phyloP scores from a whole-genome alignment of 2,329 filamentous ascomycete genomes.

The Emergomyces pasteurianus region DNA sequence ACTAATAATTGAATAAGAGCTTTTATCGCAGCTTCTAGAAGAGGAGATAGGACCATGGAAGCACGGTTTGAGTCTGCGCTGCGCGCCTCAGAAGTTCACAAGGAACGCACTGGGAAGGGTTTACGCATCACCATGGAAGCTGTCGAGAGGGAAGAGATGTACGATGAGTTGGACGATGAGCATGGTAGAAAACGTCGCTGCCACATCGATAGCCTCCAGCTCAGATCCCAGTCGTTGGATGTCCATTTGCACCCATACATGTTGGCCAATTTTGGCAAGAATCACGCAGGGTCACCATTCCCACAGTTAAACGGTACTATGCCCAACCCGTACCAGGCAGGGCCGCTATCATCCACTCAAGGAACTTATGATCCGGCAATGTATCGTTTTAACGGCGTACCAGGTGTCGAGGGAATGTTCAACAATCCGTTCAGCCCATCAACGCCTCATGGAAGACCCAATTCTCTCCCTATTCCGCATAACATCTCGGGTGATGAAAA shows the following conservation, averaged over 20 bases:
- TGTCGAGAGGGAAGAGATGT: constrained; percentile 87
- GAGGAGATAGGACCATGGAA: constrained; percentile 77
- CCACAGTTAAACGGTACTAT: not conserved
- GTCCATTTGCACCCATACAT: not conserved
- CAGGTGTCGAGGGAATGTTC: not conserved
- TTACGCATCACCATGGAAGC: constrained; percentile 76
- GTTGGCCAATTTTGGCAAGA: not conserved
- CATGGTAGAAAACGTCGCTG: constrained; percentile 25
- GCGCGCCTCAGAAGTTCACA: constrained; percentile 83
- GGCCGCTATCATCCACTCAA: not conserved
- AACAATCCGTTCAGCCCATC: not conserved
- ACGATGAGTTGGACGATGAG: constrained; percentile 86
- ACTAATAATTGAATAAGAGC: constrained; percentile 43
- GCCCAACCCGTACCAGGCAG: not conserved
- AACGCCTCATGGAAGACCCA: not conserved
- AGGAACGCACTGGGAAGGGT: constrained; percentile 69
- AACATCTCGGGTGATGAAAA: not conserved
- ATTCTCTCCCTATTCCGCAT: not conserved
- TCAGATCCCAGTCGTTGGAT: constrained; percentile 4
- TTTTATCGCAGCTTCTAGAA: constrained; percentile 80
- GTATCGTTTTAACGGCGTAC: not conserved
- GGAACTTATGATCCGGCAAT: not conserved
- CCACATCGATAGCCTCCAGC: constrained; percentile 26
- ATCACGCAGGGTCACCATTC: not conserved
- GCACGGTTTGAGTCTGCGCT: constrained; percentile 78